These are phyloP conservation scores for Coemansia sp. DNA, from an alignment of 192 early-diverging fungal genomes.

Conservation along the genomic window DNA sequence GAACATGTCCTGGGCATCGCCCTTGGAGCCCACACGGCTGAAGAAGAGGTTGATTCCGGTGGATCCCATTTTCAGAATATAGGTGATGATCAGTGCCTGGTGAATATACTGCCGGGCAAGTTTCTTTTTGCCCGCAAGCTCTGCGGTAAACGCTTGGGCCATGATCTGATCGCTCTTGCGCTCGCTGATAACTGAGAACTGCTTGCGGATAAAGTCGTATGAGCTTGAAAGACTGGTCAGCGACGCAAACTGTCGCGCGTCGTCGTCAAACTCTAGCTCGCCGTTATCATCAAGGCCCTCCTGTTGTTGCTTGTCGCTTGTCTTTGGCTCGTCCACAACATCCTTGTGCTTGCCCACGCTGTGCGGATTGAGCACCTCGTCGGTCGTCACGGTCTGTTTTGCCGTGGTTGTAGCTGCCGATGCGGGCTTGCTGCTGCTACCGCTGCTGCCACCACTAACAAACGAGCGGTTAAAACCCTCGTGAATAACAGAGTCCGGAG, in stretches of 20 bases:
- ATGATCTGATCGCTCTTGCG: constrained; percentile 81
- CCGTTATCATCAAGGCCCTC: constrained; percentile 64
- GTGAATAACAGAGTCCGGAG: constrained; percentile 68
- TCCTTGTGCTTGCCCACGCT: constrained; percentile 28
- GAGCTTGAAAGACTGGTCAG: constrained; percentile 64
- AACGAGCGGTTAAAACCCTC: constrained; percentile 67
- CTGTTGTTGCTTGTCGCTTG: constrained; percentile 20
- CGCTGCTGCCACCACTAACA: constrained; percentile 42
- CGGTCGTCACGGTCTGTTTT: constrained; percentile 60
- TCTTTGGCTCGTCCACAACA: constrained; percentile 11
- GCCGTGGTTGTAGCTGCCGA: constrained; percentile 23
- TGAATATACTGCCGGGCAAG: constrained; percentile 75
- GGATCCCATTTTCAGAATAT: constrained; percentile 77
- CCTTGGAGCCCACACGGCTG: constrained; percentile 57
- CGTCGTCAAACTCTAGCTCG: constrained; percentile 57
- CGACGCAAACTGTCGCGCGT: constrained; percentile 62
- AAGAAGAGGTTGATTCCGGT: constrained; percentile 88
- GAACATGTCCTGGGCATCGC: constrained; percentile 78
- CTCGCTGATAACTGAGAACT: constrained; percentile 72
- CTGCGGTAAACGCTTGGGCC: constrained; percentile 76
- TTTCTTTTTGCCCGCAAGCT: constrained; percentile 70
- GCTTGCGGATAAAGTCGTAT: constrained; percentile 66
- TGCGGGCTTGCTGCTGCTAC: constrained; percentile 43
- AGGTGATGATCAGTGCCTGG: constrained; percentile 84
- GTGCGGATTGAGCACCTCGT: constrained; percentile 66